These are phyloP conservation scores for Penicillium polonicum DNA, from an alignment of 2,329 filamentous ascomycete species.

Conservation along the genomic window DNA sequence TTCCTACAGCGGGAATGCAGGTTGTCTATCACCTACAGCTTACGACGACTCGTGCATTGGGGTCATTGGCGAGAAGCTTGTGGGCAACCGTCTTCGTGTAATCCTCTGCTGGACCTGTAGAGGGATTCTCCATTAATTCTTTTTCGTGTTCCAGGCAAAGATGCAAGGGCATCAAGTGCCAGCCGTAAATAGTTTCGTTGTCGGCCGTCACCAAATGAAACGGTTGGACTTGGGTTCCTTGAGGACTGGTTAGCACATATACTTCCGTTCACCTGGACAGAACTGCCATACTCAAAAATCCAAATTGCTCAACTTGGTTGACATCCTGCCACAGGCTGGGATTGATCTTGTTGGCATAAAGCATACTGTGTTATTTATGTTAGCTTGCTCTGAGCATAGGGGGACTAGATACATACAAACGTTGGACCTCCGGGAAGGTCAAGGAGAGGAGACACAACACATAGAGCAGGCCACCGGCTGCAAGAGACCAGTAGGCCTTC, in stretches of 20 bases:
- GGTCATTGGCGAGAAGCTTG: constrained; percentile 51
- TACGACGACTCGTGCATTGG: constrained; percentile 54
- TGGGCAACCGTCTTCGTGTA: constrained; percentile 51
- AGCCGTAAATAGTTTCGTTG: constrained; percentile 75
- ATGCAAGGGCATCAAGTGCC: constrained; percentile 82
- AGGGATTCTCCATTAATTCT: constrained; percentile 54
- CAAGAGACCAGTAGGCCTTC: constrained; percentile 57
- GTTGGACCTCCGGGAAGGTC: constrained; percentile 70
- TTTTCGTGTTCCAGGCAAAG: constrained; percentile 72
- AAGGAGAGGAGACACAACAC: constrained; percentile 63
- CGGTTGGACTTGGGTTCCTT: constrained; percentile 83
- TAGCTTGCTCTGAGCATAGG: neutral
- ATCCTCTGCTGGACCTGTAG: constrained; percentile 52
- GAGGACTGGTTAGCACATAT: constrained; percentile 12
- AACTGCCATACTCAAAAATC: constrained; percentile 70
- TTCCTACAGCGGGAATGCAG: neutral
- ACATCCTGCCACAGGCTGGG: constrained; percentile 70
- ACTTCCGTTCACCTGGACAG: neutral
- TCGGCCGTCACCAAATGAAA: constrained; percentile 76
- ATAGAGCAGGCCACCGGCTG: constrained; percentile 64
- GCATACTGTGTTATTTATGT: constrained; percentile 54
- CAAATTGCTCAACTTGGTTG: constrained; percentile 75
- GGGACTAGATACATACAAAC: constrained; percentile 61
- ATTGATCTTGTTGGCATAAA: constrained; percentile 82
- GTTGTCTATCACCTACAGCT: constrained; percentile 46